Conservation (phyloP, 352 stramenopile species). For the Phytophthora syringae region DNA sequence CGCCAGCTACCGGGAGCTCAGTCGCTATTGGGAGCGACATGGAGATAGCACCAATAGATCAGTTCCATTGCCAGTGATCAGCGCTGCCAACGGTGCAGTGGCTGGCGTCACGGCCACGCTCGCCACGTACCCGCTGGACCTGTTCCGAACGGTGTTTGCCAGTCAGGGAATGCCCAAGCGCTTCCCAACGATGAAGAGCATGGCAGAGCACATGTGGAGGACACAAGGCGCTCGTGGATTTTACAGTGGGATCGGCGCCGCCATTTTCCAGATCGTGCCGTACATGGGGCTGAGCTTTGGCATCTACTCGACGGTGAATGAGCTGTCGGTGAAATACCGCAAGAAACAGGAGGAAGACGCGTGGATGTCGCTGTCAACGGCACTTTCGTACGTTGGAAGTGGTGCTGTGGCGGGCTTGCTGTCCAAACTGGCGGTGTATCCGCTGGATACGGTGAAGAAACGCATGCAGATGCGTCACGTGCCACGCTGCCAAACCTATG, state of each 20-base stretch:
- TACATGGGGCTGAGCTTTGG: slow-evolving; percentile 97
- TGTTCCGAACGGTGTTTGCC: slow-evolving; percentile 94
- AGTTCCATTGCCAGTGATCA: slow-evolving; percentile 32
- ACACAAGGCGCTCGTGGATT: slow-evolving; percentile 85
- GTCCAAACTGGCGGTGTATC: slow-evolving; percentile 94
- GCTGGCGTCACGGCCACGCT: slow-evolving; percentile 90
- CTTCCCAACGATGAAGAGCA: slow-evolving; percentile 80
- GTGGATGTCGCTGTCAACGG: slow-evolving; percentile 34
- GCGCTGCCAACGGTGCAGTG: slow-evolving; percentile 85
- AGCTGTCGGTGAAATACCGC: slow-evolving; percentile 30
- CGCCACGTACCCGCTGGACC: slow-evolving; percentile 95
- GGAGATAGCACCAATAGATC: not conserved
- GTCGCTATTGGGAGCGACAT: slow-evolving; percentile 41
- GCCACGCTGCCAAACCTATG: slow-evolving; percentile 62
- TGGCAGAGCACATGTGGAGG: slow-evolving; percentile 74
- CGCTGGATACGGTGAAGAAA: slow-evolving; percentile 97
- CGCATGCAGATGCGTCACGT: slow-evolving; percentile 92
- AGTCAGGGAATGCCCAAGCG: slow-evolving; percentile 87
- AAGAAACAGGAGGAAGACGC: slow-evolving; percentile 11
- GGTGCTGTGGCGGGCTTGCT: slow-evolving; percentile 90
- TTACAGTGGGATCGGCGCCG: slow-evolving; percentile 89
- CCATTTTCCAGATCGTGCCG: slow-evolving; percentile 93
- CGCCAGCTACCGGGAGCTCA: slow-evolving; percentile 63
- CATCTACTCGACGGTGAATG: slow-evolving; percentile 86
- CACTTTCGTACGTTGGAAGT: slow-evolving; percentile 69